These are phyloP conservation scores for Citrus unshiu DNA, from an alignment of 345 rosid genomes.

Conservation along the genomic window DNA sequence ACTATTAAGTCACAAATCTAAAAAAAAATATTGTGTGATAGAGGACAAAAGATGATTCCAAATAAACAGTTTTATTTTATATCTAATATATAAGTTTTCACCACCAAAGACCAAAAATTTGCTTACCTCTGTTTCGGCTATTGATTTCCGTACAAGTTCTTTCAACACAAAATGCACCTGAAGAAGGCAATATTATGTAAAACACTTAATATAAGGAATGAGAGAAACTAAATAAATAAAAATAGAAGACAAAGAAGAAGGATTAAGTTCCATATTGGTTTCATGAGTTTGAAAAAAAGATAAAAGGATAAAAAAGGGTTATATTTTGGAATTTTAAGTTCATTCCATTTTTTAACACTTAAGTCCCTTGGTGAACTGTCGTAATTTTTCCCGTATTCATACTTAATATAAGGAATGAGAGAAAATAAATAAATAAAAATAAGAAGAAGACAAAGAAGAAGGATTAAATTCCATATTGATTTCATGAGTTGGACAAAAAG, in stretches of 20 bases:
- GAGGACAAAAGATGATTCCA: background rate
- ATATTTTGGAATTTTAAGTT: background rate
- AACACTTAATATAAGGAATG: background rate
- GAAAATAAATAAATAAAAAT: no score
- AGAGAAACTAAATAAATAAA: no score
- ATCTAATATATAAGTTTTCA: background rate
- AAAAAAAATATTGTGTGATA: background rate
- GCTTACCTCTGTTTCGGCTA: conserved; percentile 84
- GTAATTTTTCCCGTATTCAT: background rate
- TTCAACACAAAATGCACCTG: conserved; percentile 95
- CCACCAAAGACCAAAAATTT: conserved; percentile 16
- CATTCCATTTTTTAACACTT: background rate
- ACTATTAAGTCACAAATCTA: background rate
- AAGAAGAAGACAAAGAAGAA: background rate
- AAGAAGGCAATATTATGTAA: conserved; percentile 4
- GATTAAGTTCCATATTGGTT: background rate
- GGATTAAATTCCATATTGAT: background rate
- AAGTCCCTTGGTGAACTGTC: background rate
- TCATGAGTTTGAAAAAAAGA: background rate
- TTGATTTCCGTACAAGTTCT: conserved; percentile 96
- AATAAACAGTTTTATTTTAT: background rate
- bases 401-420: no score
- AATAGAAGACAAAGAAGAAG: background rate
- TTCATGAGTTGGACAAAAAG: background rate
- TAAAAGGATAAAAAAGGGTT: background rate